A percentile compares a stretch with the other conserved stretches of the same genome.
Conservation (phyloP, 1,284 basidiomycete genomes). For the Fomitopsis schrenkii region DNA sequence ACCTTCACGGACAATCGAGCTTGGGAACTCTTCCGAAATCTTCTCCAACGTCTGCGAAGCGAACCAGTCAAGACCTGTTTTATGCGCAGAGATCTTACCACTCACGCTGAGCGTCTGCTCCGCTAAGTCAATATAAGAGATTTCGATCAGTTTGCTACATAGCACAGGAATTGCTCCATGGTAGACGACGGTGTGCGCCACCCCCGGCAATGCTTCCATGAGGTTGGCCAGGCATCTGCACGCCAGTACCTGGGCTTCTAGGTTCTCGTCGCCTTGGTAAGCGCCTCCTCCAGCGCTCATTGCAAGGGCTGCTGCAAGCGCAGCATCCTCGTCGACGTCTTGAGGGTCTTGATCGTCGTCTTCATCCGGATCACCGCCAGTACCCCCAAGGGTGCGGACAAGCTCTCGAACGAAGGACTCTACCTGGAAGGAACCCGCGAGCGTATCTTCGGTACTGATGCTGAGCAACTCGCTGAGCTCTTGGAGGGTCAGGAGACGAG, state of each 20-base stretch:
- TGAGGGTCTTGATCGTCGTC: slow-evolving; percentile 57
- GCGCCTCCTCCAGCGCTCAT: slow-evolving; percentile 59
- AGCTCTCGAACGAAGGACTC: slow-evolving; percentile 92
- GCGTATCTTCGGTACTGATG: slow-evolving; percentile 96
- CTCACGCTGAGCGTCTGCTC: slow-evolving; percentile 94
- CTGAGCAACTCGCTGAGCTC: slow-evolving; percentile 94
- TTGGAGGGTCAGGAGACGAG: slow-evolving; percentile 85
- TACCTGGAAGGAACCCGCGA: slow-evolving; percentile 92
- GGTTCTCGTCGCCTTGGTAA: slow-evolving; percentile 78
- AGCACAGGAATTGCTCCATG: slow-evolving; percentile 93
- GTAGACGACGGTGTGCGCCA: slow-evolving; percentile 91
- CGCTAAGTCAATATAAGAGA: slow-evolving; percentile 93
- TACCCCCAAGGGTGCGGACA: slow-evolving; percentile 88
- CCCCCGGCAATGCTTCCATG: slow-evolving; percentile 94
- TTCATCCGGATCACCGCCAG: slow-evolving; percentile 67
- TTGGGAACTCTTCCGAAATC: slow-evolving; percentile 94
- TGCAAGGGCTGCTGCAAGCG: slow-evolving; percentile 79
- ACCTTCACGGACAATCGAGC: slow-evolving; percentile 90
- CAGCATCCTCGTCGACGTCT: slow-evolving; percentile 78
- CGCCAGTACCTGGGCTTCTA: slow-evolving; percentile 89
- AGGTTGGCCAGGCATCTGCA: slow-evolving; percentile 94
- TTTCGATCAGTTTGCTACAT: slow-evolving; percentile 93
- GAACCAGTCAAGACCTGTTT: slow-evolving; percentile 15
- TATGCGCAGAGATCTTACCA: slow-evolving; percentile 19
- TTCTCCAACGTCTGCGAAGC: slow-evolving; percentile 85